Evolutionary conservation across 805 yeast species (phyloP), one percentile per base, ranked within the genome.

Genomic region (Ogataea saltuana): DNA sequence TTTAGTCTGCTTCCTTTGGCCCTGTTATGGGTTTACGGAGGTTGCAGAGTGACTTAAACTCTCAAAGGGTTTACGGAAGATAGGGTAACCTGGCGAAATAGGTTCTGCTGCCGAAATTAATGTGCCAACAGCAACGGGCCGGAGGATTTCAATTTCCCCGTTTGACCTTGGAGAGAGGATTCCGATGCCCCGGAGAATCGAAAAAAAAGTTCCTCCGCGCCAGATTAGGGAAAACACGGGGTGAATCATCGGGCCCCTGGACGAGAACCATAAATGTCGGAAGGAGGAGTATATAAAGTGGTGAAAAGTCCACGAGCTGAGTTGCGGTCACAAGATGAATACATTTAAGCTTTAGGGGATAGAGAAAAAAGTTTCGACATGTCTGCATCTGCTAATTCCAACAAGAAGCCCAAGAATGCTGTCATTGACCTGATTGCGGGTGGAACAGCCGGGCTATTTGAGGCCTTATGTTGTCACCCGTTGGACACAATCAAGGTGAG

Each of bases 401-500:
- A 54, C 48, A 50, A 51, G 35, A 58, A 45, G 45, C 55, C 56
- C 31, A 68, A 67, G 44, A 68, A 67, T 41, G 56, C 83, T 18
- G 77, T 81, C 10, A 75, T 83, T 44, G 89, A 85, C 59, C 73
- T 85, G 53, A 73, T 88, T 37, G 93, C 97, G 25, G 99, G 99
- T 56, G 99, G 99, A 58, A 81, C 91, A 6, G 99, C 99, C 11
- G 99, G 99, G 46, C 73, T 91, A 48, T 88, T 90, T 62, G 99
- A 91, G 73, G 99, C 98, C n/a, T 74, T 93, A 50, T 82, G 91
- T 65, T 91, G 99, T 65, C 99, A 91, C 67, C 98, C 98, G n/a
- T 76, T 91, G 56, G 99, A 91, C 64, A 91, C 99, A 30, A 87
- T 91, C 64, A 91, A 91, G 68, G 99, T 91, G 49, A 81, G 98